Evolutionary conservation across 2,329 filamentous ascomycete species (phyloP).

Genomic region (Colletotrichum trifolii): DNA sequence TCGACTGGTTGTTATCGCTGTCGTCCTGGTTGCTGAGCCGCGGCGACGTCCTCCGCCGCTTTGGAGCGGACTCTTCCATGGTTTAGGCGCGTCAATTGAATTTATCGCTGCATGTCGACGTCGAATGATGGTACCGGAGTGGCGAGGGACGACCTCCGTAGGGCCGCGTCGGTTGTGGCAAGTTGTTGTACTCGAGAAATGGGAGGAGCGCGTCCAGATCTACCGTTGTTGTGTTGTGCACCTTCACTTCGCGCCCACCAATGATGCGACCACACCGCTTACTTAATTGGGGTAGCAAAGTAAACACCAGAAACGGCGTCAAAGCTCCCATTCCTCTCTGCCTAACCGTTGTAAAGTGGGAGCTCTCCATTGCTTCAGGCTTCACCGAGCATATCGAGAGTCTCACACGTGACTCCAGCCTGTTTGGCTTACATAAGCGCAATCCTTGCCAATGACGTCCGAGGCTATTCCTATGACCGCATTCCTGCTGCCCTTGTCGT

Average conservation of each 20-base stretch:
- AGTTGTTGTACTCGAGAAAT: background rate
- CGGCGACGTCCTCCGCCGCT: conserved; percentile 72
- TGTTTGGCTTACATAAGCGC: conserved; percentile 17
- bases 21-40: conserved; percentile 49
- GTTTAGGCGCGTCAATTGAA: background rate
- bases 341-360: background rate
- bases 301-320: conserved; percentile 7
- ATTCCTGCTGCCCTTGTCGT: conserved; percentile 20
- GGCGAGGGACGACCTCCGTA: too few relatives aligned
- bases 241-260: background rate
- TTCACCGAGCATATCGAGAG: background rate
- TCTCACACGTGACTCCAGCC: conserved; percentile 6
- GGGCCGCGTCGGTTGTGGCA: background rate
- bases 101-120: conserved; percentile 1
- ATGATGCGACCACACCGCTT: conserved; percentile 40
- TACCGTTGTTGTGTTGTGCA: conserved; percentile 1
- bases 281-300: conserved; percentile 7
- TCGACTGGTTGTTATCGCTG: conserved; percentile 44
- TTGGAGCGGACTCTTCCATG: conserved; percentile 68
- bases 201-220: conserved; percentile 5
- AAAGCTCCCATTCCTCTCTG: background rate
- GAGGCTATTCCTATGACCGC: conserved; percentile 38
- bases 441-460: conserved; percentile 46
- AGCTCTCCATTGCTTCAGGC: background rate
- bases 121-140: too few relatives aligned